These are phyloP conservation scores for Rosa rugosa DNA, from an alignment of 306 rosid genomes.

Conservation along the genomic window DNA sequence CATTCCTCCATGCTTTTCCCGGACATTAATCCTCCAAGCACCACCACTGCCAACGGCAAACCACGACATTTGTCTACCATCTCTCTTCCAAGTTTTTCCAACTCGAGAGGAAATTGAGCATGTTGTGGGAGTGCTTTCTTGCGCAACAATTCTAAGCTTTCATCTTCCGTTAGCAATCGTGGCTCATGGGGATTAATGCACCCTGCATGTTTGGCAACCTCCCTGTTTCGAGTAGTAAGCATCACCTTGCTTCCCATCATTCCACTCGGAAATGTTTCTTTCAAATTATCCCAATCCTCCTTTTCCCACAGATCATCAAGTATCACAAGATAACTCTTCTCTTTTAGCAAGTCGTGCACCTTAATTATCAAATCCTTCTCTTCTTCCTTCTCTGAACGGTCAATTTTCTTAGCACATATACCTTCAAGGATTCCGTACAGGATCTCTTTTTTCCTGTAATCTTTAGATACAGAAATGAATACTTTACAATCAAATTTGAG, in stretches of 20 bases:
- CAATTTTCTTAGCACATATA: neutral
- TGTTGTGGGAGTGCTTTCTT: neutral
- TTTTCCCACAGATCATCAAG: slow-evolving; percentile 8
- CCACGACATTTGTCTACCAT: neutral
- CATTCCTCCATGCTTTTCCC: neutral
- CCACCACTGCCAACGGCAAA: slow-evolving; percentile 11
- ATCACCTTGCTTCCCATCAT: neutral
- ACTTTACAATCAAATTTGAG: neutral
- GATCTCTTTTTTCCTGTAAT: neutral
- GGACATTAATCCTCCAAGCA: neutral
- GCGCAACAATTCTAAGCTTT: neutral
- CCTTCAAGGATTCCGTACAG: neutral
- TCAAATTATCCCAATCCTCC: neutral
- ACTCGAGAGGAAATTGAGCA: neutral
- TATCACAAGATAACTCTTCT: neutral
- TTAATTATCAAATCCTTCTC: neutral
- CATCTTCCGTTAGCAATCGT: neutral
- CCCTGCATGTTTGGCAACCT: slow-evolving; percentile 8
- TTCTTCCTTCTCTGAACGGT: neutral
- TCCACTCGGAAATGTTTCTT: neutral
- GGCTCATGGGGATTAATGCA: neutral
- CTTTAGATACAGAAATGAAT: neutral
- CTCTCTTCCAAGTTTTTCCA: neutral
- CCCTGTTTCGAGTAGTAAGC: neutral
- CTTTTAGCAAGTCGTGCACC: neutral